Conservation (phyloP, 768 basidiomycete species). For the Serendipita sp. region DNA sequence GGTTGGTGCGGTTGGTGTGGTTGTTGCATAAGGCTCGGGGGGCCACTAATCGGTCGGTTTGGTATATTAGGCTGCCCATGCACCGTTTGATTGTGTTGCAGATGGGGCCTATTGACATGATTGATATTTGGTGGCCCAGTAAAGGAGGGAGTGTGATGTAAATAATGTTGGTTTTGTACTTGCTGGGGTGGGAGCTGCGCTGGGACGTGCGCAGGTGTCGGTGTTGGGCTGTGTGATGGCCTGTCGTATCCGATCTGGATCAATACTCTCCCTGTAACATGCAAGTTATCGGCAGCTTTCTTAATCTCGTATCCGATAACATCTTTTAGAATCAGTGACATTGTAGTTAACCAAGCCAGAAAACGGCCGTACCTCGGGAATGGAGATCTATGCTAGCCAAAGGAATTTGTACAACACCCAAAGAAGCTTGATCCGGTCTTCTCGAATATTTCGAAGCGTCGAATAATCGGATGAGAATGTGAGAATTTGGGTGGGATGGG, state of each 20-base stretch:
- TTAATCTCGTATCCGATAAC: constrained; percentile 2
- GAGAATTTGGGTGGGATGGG: not conserved
- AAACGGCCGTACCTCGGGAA: not conserved
- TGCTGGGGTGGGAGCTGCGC: not conserved
- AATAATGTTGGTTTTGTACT: not conserved
- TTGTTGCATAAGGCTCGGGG: no score
- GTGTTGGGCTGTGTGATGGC: not conserved
- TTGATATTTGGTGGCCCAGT: no score
- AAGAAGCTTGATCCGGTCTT: not conserved
- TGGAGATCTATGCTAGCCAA: not conserved
- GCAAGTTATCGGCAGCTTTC: constrained; percentile 2
- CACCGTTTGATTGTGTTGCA: no score
- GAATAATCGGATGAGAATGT: constrained; percentile 2
- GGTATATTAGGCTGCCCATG: no score
- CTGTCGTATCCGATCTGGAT: not conserved
- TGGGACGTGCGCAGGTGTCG: not conserved
- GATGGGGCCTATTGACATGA: no score
- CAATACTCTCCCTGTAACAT: not conserved
- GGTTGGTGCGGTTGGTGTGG: no score
- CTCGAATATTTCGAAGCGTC: not conserved
- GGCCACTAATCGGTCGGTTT: no score
- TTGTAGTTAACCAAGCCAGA: not conserved
- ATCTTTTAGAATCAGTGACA: not conserved
- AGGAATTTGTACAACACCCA: constrained; percentile 1
- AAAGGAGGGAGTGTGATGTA: not conserved